Base-by-base conservation (phyloP, 345 rosid genomes). In the Rhizophora apiculata region DNA sequence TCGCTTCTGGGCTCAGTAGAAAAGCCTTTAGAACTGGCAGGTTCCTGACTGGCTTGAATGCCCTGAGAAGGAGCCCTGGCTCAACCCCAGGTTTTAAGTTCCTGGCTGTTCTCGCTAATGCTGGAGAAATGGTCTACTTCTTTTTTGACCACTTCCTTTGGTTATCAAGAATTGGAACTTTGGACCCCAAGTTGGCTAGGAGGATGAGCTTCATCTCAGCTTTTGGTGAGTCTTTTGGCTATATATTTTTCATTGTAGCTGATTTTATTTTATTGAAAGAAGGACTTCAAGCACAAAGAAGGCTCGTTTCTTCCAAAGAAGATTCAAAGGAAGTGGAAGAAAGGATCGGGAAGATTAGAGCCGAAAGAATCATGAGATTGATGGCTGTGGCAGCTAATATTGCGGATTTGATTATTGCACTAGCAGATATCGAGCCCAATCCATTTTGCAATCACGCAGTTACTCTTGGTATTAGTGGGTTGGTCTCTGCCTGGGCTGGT, bases 401-500 rank as follows among this genome's bases (percentile, higher is more conserved):
- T 62, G 99, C 97, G 10, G 99, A 95, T 74, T 82, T 95, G 75
- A 61, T 90, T 1, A 95, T 95, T 49, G 98, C 87, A 30, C 10
- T 90, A 52, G 98, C 99, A 0, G 97, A 92, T 6, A 85, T 92
- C 11, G 85, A 95, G 61, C 99, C 99, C 0, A 92, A 95, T 64
- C 97, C 96, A 2, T 87, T 90, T 37, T 95, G 99, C 69, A 86
- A 84, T 78, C 92, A 95, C 48, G 51, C 85, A 8, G 71, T 92
- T 53, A 82, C 92, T 48, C 88, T 92, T 8, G 96, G 96, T 6
- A 83, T 95, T 60, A 90, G 97, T 49, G 97, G 99, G 15, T 78
- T 92, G 75, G 99, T 95, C 62, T 92, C 99, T 36, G 96, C 99
- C 2, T 95, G 99, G 99, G 85, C 97, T 6, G 99, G 99, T 59